Conservation (phyloP, 768 basidiomycete species). For the Mycena metata region DNA sequence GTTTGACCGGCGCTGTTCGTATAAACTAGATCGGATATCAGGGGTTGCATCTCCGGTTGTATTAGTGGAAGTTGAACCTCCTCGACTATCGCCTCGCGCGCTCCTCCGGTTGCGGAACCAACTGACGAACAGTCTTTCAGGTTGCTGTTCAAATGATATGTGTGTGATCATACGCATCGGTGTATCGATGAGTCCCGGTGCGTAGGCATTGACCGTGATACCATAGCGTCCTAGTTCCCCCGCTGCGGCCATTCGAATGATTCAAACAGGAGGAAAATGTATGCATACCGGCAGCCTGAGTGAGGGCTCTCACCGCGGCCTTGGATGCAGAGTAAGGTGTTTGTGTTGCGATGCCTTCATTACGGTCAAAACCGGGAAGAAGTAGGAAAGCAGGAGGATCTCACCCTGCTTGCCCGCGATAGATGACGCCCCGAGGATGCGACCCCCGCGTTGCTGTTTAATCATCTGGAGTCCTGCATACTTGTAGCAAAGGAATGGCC, state of each 20-base stretch:
- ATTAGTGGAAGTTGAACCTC: too few relatives aligned
- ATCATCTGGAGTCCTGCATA: too few relatives aligned
- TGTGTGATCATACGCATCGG: slow-evolving; percentile 1
- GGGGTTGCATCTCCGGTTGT: too few relatives aligned
- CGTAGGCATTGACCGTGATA: slow-evolving; percentile 34
- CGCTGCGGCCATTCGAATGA: neutral
- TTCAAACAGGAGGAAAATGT: neutral
- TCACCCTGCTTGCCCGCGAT: slow-evolving; percentile 33
- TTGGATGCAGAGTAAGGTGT: slow-evolving; percentile 46
- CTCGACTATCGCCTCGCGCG: too few relatives aligned
- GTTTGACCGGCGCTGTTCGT: neutral
- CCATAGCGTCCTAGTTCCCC: slow-evolving; percentile 14
- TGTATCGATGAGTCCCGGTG: slow-evolving; percentile 28
- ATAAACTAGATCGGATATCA: neutral
- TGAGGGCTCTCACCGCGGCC: slow-evolving; percentile 38
- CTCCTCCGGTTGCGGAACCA: too few relatives aligned
- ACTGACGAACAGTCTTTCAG: too few relatives aligned
- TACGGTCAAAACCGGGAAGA: slow-evolving; percentile 3
- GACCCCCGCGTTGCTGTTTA: slow-evolving; percentile 42
- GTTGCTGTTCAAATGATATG: too few relatives aligned
- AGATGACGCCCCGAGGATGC: slow-evolving; percentile 50
- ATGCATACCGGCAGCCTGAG: slow-evolving; percentile 22
- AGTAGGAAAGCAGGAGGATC: too few relatives aligned
- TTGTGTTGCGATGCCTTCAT: too few relatives aligned
- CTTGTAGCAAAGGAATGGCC: slow-evolving; percentile 46